These are phyloP conservation scores for Paspalum notatum DNA, from an alignment of 176 grass and related monocot genomes.

Conservation along the genomic window DNA sequence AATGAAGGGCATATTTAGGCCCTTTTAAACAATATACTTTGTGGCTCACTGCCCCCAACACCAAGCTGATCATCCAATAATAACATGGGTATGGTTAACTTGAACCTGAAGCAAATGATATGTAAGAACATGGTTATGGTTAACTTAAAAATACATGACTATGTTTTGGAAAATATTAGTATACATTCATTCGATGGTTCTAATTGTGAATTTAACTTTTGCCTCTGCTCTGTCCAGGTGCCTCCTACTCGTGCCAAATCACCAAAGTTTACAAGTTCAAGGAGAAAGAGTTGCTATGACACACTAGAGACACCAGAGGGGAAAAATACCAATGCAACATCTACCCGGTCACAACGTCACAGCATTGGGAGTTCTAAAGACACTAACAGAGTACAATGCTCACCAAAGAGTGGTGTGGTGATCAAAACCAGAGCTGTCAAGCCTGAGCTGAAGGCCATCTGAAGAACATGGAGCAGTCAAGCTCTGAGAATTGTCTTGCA, in stretches of 20 bases:
- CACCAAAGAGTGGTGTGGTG: constrained; percentile 44
- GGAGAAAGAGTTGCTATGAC: constrained; percentile 80
- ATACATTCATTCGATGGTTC: constrained; percentile 21
- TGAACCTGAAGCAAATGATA: neutral
- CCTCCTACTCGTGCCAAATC: constrained; percentile 95
- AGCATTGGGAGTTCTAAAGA: constrained; percentile 72
- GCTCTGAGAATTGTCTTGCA: constrained; percentile 39
- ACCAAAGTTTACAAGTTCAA: constrained; percentile 83
- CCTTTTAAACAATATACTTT: constrained; percentile 1
- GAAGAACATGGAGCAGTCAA: constrained; percentile 24
- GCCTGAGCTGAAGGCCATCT: constrained; percentile 50
- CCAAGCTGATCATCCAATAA: neutral
- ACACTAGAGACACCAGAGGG: constrained; percentile 31
- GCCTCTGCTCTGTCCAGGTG: constrained; percentile 56
- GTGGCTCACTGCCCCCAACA: neutral
- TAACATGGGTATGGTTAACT: neutral
- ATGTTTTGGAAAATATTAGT: neutral
- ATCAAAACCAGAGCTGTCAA: constrained; percentile 58
- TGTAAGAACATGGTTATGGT: neutral
- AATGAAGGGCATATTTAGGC: neutral
- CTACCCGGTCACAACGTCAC: constrained; percentile 58
- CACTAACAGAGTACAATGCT: constrained; percentile 51
- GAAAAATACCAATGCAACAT: neutral
- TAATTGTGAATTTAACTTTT: constrained; percentile 7
- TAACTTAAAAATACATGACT: constrained; percentile 24